Evolutionary conservation across 768 basidiomycete species (phyloP).

Genomic region (Filobasidium wieringae): DNA sequence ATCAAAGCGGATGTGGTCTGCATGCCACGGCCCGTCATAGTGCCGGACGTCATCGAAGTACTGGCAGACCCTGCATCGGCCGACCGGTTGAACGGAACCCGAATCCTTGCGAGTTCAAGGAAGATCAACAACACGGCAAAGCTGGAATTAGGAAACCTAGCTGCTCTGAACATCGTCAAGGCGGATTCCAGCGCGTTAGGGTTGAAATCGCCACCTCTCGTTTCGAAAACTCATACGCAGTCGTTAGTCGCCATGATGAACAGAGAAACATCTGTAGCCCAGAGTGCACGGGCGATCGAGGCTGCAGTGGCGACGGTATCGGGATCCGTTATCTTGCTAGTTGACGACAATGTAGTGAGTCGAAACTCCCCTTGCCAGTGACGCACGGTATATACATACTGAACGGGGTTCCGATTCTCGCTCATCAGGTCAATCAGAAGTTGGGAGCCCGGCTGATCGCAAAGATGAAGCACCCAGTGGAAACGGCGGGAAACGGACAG

Average conservation of each 20-base stretch:
- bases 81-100: background rate
- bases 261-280: no score
- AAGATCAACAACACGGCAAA: no score
- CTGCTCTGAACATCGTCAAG: no score
- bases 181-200: background rate
- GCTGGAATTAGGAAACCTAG: no score
- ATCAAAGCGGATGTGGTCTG: background rate
- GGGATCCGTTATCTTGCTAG: background rate
- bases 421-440: slow-evolving; percentile 9
- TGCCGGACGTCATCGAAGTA: background rate
- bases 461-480: slow-evolving; percentile 9
- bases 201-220: background rate
- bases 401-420: no score
- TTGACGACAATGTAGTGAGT: slow-evolving; percentile 10
- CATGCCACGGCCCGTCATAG: slow-evolving; percentile 6
- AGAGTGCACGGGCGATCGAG: no score
- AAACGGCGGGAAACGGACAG: slow-evolving; percentile 11
- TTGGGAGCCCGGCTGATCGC: slow-evolving; percentile 4
- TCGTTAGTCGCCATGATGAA: background rate
- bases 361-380: background rate
- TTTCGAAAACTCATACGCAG: background rate
- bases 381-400: background rate
- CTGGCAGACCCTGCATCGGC: background rate
- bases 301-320: no score
- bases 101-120: background rate